These are phyloP conservation scores for Pulveroboletus sp. DNA, from an alignment of 768 basidiomycete genomes.

Conservation along the genomic window DNA sequence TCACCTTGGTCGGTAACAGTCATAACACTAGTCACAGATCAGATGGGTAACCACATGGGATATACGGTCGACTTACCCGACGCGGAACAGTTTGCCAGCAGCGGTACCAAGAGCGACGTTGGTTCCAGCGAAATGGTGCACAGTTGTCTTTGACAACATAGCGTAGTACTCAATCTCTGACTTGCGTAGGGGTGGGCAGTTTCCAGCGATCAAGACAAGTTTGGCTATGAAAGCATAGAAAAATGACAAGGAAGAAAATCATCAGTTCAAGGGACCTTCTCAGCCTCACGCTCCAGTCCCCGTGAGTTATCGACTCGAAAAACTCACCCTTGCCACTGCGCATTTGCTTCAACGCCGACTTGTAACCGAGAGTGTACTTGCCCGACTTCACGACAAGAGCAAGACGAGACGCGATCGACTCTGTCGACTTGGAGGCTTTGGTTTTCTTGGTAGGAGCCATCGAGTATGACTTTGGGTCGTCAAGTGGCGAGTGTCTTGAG, in stretches of 20 bases:
- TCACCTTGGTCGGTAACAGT: conserved; percentile 94
- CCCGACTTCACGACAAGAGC: conserved; percentile 98
- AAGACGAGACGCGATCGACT: conserved; percentile 89
- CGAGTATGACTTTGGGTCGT: conserved; percentile 26
- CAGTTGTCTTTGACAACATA: conserved; percentile 98
- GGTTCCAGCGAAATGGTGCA: conserved; percentile 96
- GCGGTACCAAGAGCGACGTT: conserved; percentile 99
- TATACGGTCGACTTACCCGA: conserved; percentile 57
- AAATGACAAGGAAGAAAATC: conserved; percentile 22
- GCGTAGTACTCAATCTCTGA: conserved; percentile 99
- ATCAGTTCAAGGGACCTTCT: conserved; percentile 96
- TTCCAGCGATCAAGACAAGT: conserved; percentile 96
- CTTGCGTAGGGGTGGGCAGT: conserved; percentile 98
- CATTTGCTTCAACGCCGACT: conserved; percentile 98
- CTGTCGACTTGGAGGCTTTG: conserved; percentile 88
- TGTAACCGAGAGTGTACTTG: conserved; percentile 96
- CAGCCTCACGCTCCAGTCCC: conserved; percentile 98
- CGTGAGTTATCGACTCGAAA: conserved; percentile 43
- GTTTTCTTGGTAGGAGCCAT: conserved; percentile 97
- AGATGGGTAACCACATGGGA: neutral
- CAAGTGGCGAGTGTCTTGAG: conserved; percentile 11
- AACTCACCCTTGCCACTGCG: conserved; percentile 92
- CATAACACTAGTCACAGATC: conserved; percentile 70
- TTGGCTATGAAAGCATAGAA: conserved; percentile 59
- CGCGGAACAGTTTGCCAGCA: conserved; percentile 98